Conservation (phyloP, 129 eudicot genomes). For the Ambrosia artemisiifolia region DNA sequence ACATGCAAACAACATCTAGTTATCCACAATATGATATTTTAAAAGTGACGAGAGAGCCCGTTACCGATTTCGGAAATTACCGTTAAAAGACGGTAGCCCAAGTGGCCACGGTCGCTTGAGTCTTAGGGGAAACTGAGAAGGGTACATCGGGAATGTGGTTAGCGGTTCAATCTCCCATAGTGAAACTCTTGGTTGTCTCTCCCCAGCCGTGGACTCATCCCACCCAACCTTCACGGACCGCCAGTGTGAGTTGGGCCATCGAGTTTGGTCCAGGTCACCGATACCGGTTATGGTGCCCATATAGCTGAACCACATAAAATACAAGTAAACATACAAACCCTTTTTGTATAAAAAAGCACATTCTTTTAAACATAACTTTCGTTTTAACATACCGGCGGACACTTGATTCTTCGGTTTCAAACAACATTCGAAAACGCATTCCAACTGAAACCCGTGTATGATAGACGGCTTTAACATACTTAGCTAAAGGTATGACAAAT, state of each 20-base stretch:
- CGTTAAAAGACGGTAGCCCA: conserved; percentile 60
- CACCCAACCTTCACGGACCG: conserved; percentile 97
- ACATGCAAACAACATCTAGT: not conserved
- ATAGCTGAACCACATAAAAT: conserved; percentile 42
- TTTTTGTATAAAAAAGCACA: not conserved
- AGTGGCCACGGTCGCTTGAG: conserved; percentile 92
- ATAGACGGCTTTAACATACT: conserved; percentile 75
- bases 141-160: conserved; percentile 92
- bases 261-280: conserved; percentile 70
- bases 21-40: not conserved
- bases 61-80: conserved; percentile 29
- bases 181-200: conserved; percentile 90
- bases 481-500: conserved; percentile 78
- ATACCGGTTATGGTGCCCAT: conserved; percentile 98
- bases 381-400: conserved; percentile 67
- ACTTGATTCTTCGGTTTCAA: conserved; percentile 96
- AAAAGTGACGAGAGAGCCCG: not conserved
- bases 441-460: conserved; percentile 93
- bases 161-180: conserved; percentile 93
- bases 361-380: not conserved
- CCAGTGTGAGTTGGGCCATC: conserved; percentile 93
- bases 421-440: conserved; percentile 92
- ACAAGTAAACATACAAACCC: not conserved
- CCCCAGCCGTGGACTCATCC: conserved; percentile 98
- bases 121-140: conserved; percentile 81